A percentile compares a stretch with the other conserved stretches of the same genome.
These are phyloP conservation scores for Crucihimalaya himalaica DNA, from an alignment of 345 rosid genomes.

Conservation along the genomic window DNA sequence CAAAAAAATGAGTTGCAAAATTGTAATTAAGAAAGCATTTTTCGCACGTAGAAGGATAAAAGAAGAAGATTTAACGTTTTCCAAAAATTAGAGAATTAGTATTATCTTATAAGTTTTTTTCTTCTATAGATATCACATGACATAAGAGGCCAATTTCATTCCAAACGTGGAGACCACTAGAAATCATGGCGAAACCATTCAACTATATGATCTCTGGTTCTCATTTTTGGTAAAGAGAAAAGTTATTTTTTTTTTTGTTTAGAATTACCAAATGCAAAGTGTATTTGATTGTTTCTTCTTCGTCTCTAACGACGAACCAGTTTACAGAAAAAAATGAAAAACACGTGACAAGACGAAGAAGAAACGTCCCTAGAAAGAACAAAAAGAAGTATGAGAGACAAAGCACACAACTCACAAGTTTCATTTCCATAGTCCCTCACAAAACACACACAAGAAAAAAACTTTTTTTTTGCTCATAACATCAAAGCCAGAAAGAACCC, in stretches of 20 bases:
- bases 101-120: background rate
- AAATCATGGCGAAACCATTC: background rate
- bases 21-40: no score
- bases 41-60: no score
- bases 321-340: background rate
- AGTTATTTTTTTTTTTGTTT: background rate
- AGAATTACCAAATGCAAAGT: background rate
- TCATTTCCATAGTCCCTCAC: slow-evolving; percentile 9
- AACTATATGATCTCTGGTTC: background rate
- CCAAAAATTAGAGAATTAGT: background rate
- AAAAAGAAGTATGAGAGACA: background rate
- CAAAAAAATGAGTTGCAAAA: background rate
- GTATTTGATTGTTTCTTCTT: background rate
- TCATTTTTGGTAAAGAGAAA: background rate
- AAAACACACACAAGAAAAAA: background rate
- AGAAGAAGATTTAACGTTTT: no score
- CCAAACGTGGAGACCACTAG: background rate
- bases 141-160: background rate
- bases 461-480: background rate
- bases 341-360: slow-evolving; percentile 3
- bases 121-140: background rate
- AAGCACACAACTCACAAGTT: background rate
- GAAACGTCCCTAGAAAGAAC: background rate
- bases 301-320: background rate
- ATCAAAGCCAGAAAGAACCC: background rate